Conservation (phyloP, 306 rosid genomes). For the Vigna nakashimae region DNA sequence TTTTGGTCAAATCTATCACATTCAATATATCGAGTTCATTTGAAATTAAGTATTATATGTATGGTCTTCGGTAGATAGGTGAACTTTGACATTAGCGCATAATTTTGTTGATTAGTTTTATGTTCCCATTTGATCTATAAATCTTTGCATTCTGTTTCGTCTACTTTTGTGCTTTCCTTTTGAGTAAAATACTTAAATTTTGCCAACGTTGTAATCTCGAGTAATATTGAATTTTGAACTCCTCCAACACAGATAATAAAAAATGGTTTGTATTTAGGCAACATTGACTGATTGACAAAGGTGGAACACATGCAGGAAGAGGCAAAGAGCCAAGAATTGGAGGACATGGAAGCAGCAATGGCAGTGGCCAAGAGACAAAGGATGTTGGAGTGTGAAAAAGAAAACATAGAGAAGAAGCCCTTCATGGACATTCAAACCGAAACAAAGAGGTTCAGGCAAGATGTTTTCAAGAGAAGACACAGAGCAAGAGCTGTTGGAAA, state of each 20-base stretch:
- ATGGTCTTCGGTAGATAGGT: constrained; percentile 7
- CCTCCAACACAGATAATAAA: not conserved
- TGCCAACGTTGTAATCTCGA: not conserved
- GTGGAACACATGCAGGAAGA: constrained; percentile 60
- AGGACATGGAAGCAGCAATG: constrained; percentile 66
- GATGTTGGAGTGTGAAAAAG: constrained; percentile 82
- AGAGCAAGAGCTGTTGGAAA: constrained; percentile 65
- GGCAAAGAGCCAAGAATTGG: constrained; percentile 61
- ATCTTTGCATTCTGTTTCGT: constrained; percentile 1
- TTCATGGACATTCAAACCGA: constrained; percentile 78
- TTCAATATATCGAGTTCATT: constrained; percentile 24
- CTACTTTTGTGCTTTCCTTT: not conserved
- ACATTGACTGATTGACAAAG: constrained; percentile 32
- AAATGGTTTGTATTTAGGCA: not conserved
- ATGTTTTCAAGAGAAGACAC: constrained; percentile 92
- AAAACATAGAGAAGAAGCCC: constrained; percentile 78
- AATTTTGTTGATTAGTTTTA: not conserved
- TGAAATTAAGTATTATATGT: not conserved
- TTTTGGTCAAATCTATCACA: not conserved
- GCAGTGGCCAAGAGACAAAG: constrained; percentile 73
- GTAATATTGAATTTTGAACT: not conserved
- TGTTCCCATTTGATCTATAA: constrained; percentile 2
- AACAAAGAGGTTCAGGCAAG: constrained; percentile 91
- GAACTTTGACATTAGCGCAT: constrained; percentile 5
- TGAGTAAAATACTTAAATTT: not conserved